These are phyloP conservation scores for Endocladia muricata DNA, from an alignment of 31 red algal species.

Conservation along the genomic window DNA sequence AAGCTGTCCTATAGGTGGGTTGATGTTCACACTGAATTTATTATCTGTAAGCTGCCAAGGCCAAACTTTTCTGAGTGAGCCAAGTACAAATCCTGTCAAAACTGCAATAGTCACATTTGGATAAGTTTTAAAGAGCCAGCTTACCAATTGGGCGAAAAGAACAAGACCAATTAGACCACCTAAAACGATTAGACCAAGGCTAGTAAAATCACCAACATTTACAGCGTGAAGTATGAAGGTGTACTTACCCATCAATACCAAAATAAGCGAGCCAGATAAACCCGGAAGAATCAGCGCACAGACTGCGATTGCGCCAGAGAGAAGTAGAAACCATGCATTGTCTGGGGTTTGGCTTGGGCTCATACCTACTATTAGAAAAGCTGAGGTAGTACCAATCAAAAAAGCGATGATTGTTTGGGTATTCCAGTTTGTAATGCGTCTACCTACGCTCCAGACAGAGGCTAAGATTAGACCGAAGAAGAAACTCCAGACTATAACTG, in stretches of 20 bases:
- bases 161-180: neutral
- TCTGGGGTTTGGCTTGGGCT: neutral
- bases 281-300: conserved; percentile 13
- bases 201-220: neutral
- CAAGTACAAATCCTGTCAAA: neutral
- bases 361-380: neutral
- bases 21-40: too few species aligned
- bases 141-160: neutral
- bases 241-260: neutral
- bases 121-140: neutral
- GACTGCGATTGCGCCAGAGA: neutral
- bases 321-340: neutral
- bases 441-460: neutral
- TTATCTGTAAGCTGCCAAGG: neutral
- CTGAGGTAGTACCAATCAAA: neutral
- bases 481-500: conserved; percentile 5
- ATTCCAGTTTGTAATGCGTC: neutral
- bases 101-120: neutral
- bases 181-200: neutral
- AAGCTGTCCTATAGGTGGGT: too few species aligned
- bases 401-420: neutral
- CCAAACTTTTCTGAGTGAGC: neutral
- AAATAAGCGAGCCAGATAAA: neutral
- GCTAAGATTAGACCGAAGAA: conserved; percentile 14
- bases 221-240: neutral